Evolutionary conservation across 495 filamentous ascomycete species (phyloP).

Genomic region (Penicillium bialowiezense): DNA sequence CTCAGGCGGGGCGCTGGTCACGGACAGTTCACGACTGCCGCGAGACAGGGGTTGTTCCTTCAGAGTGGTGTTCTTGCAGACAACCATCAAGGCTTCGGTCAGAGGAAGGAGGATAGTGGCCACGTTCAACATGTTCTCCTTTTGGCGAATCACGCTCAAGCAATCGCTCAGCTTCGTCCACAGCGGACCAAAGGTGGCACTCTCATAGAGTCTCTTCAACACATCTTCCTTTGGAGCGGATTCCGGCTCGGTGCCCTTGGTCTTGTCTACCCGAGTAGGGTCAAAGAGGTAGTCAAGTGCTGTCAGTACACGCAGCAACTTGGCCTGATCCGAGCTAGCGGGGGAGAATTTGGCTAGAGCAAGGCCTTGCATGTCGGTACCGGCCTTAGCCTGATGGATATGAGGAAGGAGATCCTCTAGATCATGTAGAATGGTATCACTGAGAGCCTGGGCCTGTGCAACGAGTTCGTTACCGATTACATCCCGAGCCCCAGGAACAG

Average conservation of each 20-base stretch:
- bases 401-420: conserved; percentile 84
- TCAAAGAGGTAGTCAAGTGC: conserved; percentile 96
- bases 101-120: conserved; percentile 91
- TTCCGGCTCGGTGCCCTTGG: conserved; percentile 53
- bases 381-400: conserved; percentile 79
- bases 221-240: conserved; percentile 67
- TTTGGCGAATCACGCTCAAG: conserved; percentile 79
- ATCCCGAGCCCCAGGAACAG: conserved; percentile 84
- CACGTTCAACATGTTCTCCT: conserved; percentile 93
- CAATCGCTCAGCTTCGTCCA: conserved; percentile 96
- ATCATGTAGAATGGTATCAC: conserved; percentile 77
- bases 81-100: conserved; percentile 97
- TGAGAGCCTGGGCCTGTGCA: conserved; percentile 76
- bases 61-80: conserved; percentile 92
- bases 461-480: conserved; percentile 91
- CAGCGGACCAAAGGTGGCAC: conserved; percentile 79
- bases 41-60: conserved; percentile 64
- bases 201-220: conserved; percentile 82
- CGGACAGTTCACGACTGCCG: conserved; percentile 62
- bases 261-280: conserved; percentile 57
- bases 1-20: conserved; percentile 76
- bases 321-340: conserved; percentile 90
- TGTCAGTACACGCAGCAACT: conserved; percentile 87
- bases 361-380: conserved; percentile 91
- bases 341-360: conserved; percentile 95